Conservation (phyloP, 2,329 filamentous ascomycete species). For the Juglanconis oblonga region DNA sequence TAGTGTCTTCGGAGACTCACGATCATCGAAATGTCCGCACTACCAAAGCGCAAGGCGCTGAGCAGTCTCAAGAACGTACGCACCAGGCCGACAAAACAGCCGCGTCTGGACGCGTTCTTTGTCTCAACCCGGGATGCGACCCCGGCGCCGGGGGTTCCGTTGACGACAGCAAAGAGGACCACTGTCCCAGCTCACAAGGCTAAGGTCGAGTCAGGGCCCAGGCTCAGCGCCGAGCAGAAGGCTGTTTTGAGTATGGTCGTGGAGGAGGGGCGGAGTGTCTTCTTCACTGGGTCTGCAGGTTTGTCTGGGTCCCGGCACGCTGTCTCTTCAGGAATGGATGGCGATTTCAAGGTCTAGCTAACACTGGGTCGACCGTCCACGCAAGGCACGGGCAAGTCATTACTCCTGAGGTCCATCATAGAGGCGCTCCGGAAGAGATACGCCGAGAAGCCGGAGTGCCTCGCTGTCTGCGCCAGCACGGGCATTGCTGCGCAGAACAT, state of each 20-base stretch:
- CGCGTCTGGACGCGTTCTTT: slow-evolving; percentile 6
- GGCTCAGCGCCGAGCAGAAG: slow-evolving; percentile 67
- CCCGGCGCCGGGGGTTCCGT: background rate
- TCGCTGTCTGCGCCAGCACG: slow-evolving; percentile 73
- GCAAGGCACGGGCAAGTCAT: slow-evolving; percentile 70
- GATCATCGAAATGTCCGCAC: background rate
- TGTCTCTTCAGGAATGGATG: too few species aligned
- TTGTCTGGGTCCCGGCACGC: background rate
- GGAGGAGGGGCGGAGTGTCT: slow-evolving; percentile 66
- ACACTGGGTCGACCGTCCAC: background rate
- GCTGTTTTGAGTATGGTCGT: slow-evolving; percentile 65
- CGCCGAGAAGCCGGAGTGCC: slow-evolving; percentile 58
- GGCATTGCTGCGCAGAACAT: slow-evolving; percentile 74
- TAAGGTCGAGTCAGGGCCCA: background rate
- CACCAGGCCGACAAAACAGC: background rate
- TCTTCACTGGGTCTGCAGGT: slow-evolving; percentile 68
- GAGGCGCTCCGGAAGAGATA: slow-evolving; percentile 61
- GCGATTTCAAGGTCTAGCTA: too few species aligned
- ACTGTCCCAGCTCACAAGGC: background rate
- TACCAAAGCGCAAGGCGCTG: background rate
- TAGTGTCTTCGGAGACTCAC: background rate
- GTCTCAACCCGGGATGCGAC: background rate
- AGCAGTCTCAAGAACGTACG: background rate
- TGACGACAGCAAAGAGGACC: background rate
- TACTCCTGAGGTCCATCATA: slow-evolving; percentile 71